phyloP scores from a whole-genome alignment of 1,284 basidiomycete genomes.

The Pascua sp. region DNA sequence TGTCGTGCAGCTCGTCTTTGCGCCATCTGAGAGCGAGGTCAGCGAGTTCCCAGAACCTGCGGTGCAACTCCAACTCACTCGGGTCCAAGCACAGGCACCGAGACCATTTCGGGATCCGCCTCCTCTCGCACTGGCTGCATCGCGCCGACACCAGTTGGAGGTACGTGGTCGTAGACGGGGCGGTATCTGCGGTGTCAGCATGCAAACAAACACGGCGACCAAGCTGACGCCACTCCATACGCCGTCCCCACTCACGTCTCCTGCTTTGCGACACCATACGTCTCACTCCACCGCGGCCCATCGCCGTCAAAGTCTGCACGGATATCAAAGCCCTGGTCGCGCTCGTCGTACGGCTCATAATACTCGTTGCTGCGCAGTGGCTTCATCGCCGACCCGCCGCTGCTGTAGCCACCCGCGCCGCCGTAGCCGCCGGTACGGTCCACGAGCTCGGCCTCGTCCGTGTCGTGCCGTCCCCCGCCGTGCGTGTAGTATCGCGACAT shows the following conservation, averaged over 20 bases:
- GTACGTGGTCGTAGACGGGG: constrained; percentile 29
- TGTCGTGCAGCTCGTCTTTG: constrained; percentile 66
- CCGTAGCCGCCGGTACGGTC: background rate
- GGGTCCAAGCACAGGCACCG: constrained; percentile 77
- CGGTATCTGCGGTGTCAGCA: constrained; percentile 23
- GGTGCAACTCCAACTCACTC: constrained; percentile 51
- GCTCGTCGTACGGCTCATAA: constrained; percentile 35
- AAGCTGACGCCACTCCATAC: background rate
- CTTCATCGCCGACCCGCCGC: background rate
- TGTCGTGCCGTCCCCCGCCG: constrained; percentile 4
- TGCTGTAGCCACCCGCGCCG: background rate
- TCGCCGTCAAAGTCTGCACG: constrained; percentile 87
- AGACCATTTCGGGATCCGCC: constrained; percentile 42
- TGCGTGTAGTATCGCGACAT: constrained; percentile 21
- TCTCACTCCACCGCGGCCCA: constrained; percentile 65
- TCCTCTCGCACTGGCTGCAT: constrained; percentile 38
- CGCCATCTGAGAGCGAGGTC: constrained; percentile 57
- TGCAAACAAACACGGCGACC: background rate
- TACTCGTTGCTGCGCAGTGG: constrained; percentile 12
- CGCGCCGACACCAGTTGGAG: constrained; percentile 9
- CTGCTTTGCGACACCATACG: constrained; percentile 55
- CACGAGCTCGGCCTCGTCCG: constrained; percentile 9
- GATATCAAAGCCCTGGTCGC: constrained; percentile 68
- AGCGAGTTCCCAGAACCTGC: background rate
- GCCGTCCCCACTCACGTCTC: constrained; percentile 45